These are phyloP conservation scores for Macaranga tanarius DNA, from an alignment of 441 rosid genomes.

Conservation along the genomic window DNA sequence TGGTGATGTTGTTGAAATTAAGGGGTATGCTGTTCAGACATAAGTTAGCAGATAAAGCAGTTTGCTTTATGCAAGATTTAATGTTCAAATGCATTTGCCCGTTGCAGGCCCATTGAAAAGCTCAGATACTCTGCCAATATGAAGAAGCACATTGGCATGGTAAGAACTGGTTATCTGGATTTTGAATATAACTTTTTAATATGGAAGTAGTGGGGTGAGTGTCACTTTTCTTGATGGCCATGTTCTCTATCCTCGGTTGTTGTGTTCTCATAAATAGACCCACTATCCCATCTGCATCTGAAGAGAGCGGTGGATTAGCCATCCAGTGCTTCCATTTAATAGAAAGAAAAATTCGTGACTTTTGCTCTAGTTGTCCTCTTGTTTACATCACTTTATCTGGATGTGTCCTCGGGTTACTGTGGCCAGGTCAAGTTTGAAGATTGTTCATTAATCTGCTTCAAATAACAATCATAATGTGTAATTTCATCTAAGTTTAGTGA, in stretches of 20 bases:
- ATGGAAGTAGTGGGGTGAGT: slow-evolving; percentile 1
- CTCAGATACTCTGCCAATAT: slow-evolving; percentile 85
- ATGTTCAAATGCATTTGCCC: slow-evolving; percentile 27
- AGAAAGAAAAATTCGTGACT: background rate
- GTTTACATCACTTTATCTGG: background rate
- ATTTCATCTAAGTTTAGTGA: background rate
- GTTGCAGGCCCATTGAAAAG: slow-evolving; percentile 89
- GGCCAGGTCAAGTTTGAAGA: background rate
- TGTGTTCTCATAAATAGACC: background rate
- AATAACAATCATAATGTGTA: background rate
- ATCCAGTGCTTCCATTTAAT: slow-evolving; percentile 5
- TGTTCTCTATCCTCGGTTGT: background rate
- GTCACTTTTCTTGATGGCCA: background rate
- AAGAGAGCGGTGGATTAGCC: background rate
- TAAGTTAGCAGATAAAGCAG: slow-evolving; percentile 10
- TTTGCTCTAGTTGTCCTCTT: background rate
- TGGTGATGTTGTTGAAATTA: slow-evolving; percentile 87
- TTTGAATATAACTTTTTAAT: background rate
- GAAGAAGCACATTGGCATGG: slow-evolving; percentile 98
- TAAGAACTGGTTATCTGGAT: slow-evolving; percentile 38
- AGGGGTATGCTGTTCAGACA: slow-evolving; percentile 57
- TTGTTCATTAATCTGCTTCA: slow-evolving; percentile 10
- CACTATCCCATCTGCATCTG: background rate
- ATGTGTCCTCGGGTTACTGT: slow-evolving; percentile 4
- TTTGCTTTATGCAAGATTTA: background rate